phyloP scores from a whole-genome alignment of 768 basidiomycete species.

The Myochromella boudieri region DNA sequence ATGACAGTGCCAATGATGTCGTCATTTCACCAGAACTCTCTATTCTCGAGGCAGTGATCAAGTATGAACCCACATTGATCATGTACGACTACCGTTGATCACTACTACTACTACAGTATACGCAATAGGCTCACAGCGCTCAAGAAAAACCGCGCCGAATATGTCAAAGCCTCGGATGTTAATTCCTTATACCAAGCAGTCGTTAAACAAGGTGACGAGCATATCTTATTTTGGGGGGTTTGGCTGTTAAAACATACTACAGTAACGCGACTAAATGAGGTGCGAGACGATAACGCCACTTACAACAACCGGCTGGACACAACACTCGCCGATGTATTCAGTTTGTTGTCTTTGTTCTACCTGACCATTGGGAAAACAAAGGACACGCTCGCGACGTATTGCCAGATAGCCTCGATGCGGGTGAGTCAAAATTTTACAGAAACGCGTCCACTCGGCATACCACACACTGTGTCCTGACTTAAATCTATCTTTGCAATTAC shows the following conservation, averaged over 20 bases:
- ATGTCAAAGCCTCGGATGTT: conserved; percentile 92
- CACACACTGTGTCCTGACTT: background rate
- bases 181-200: conserved; percentile 90
- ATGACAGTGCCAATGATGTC: conserved; percentile 16
- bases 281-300: conserved; percentile 73
- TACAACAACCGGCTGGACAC: conserved; percentile 93
- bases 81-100: conserved; percentile 14
- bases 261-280: conserved; percentile 92
- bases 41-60: conserved; percentile 92
- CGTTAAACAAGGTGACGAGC: conserved; percentile 94
- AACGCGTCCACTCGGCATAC: conserved; percentile 3
- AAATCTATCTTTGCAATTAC: conserved; percentile 8
- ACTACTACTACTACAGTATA: conserved; percentile 54
- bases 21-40: conserved; percentile 65
- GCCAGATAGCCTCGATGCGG: conserved; percentile 93
- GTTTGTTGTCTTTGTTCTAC: conserved; percentile 93
- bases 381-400: conserved; percentile 93
- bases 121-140: conserved; percentile 92
- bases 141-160: conserved; percentile 91
- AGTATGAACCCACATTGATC: conserved; percentile 47
- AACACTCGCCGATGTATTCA: conserved; percentile 94
- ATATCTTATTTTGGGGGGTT: too few species aligned
- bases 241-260: conserved; percentile 6
- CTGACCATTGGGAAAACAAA: conserved; percentile 96
- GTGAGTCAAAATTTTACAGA: conserved; percentile 50